A percentile compares a stretch with the other conserved stretches of the same genome.
phyloP scores from a whole-genome alignment of 2,329 filamentous ascomycete genomes.

The Trichoderma semiorbis region DNA sequence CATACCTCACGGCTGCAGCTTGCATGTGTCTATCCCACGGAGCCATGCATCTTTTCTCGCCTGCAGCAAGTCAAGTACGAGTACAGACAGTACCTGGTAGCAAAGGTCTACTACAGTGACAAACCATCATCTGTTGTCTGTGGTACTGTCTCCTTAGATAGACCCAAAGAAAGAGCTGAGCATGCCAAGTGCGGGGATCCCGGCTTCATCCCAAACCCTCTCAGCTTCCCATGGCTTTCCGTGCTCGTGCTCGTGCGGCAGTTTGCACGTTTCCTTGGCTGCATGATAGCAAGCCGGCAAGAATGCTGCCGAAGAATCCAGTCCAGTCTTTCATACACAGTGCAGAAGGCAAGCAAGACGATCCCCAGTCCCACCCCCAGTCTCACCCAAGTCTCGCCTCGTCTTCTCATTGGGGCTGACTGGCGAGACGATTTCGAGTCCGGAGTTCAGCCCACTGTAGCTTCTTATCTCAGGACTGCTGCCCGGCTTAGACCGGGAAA shows the following conservation, averaged over 20 bases:
- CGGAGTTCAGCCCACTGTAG: not conserved
- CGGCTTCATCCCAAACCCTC: not conserved
- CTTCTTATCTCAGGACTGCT: not conserved
- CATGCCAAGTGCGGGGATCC: constrained; percentile 4
- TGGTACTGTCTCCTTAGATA: too few species aligned
- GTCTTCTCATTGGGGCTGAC: not conserved
- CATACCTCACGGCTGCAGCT: not conserved
- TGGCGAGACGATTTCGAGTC: not conserved
- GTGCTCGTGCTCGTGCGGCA: not conserved
- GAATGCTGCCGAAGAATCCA: not conserved
- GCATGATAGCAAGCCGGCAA: not conserved
- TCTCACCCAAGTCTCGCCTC: not conserved
- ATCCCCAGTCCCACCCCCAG: not conserved
- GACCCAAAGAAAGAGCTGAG: not conserved
- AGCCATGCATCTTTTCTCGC: not conserved
- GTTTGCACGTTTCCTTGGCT: not conserved
- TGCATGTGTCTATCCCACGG: not conserved
- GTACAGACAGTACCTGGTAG: not conserved
- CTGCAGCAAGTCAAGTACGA: not conserved
- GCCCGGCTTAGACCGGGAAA: not conserved
- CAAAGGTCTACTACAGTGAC: not conserved
- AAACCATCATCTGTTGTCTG: not conserved
- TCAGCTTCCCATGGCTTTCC: not conserved
- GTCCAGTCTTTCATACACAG: not conserved
- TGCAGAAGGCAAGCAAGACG: not conserved